Percentiles rank a stretch among this genome's conserved stretches.
Evolutionary conservation across 176 grass and related monocot genomes (phyloP).

Genomic region (Phyllostachys edulis): DNA sequence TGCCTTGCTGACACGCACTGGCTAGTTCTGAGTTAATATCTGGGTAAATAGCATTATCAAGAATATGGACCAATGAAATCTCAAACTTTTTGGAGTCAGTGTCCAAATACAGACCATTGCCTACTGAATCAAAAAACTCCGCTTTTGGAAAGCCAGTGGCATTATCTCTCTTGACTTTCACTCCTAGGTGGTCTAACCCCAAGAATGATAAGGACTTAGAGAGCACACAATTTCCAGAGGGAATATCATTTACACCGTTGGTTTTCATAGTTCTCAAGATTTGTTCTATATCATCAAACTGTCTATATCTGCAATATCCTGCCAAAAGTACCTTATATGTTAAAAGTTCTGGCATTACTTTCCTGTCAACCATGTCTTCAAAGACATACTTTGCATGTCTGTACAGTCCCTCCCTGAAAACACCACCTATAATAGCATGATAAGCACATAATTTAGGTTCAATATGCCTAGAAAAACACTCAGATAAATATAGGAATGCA

Average conservation of each 20-base stretch:
- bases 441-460: constrained; percentile 61
- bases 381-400: constrained; percentile 80
- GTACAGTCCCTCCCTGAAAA: constrained; percentile 75
- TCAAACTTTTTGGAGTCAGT: constrained; percentile 73
- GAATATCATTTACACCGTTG: constrained; percentile 45
- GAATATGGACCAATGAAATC: constrained; percentile 55
- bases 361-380: constrained; percentile 83
- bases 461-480: constrained; percentile 72
- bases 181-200: constrained; percentile 63
- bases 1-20: constrained; percentile 55
- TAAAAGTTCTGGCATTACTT: constrained; percentile 50
- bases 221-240: constrained; percentile 59
- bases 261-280: constrained; percentile 54
- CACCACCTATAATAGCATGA: constrained; percentile 76
- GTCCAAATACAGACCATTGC: constrained; percentile 87
- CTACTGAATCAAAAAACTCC: constrained; percentile 93
- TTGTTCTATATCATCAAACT: constrained; percentile 79
- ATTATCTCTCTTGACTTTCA: constrained; percentile 95
- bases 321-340: constrained; percentile 82
- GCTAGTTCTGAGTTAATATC: constrained; percentile 52
- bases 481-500: constrained; percentile 85
- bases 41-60: constrained; percentile 54
- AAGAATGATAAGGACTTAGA: constrained; percentile 75
- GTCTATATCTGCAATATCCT: constrained; percentile 84
- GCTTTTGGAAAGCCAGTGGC: constrained; percentile 57